Conservation (phyloP, 352 stramenopile species). For the Phytophthora ohioensis region DNA sequence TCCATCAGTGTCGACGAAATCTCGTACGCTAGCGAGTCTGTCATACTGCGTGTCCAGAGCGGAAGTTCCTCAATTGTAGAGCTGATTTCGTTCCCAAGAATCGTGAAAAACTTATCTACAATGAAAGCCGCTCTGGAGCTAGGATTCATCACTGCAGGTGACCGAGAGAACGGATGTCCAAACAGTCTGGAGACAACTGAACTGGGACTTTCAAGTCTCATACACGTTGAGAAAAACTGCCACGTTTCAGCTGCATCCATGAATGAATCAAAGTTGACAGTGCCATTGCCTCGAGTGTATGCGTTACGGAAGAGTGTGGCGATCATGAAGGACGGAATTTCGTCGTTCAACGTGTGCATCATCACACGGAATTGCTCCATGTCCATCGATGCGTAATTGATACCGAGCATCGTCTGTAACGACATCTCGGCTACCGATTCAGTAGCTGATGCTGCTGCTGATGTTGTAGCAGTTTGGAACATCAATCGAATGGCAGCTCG, state of each 20-base stretch:
- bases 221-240: slow-evolving; percentile 91
- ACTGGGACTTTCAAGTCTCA: slow-evolving; percentile 77
- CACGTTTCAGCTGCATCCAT: slow-evolving; percentile 81
- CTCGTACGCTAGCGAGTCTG: slow-evolving; percentile 62
- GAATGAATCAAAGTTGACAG: slow-evolving; percentile 91
- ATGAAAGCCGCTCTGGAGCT: slow-evolving; percentile 59
- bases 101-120: slow-evolving; percentile 62
- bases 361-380: slow-evolving; percentile 93
- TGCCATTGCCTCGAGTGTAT: slow-evolving; percentile 71
- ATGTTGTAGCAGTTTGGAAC: slow-evolving; percentile 89
- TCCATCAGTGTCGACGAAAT: slow-evolving; percentile 62
- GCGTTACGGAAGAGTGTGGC: slow-evolving; percentile 73
- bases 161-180: slow-evolving; percentile 25
- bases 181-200: slow-evolving; percentile 51
- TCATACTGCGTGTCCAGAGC: slow-evolving; percentile 64
- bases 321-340: slow-evolving; percentile 70
- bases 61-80: slow-evolving; percentile 49
- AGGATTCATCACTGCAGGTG: slow-evolving; percentile 46
- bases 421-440: slow-evolving; percentile 34
- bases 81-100: slow-evolving; percentile 58
- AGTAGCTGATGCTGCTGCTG: slow-evolving; percentile 26
- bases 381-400: slow-evolving; percentile 77
- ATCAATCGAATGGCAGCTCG: slow-evolving; percentile 91
- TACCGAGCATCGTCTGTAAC: slow-evolving; percentile 29
- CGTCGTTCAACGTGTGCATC: slow-evolving; percentile 82